These are phyloP conservation scores for Trichophyton rubrum DNA, from an alignment of 2,329 filamentous ascomycete species.

Conservation along the genomic window DNA sequence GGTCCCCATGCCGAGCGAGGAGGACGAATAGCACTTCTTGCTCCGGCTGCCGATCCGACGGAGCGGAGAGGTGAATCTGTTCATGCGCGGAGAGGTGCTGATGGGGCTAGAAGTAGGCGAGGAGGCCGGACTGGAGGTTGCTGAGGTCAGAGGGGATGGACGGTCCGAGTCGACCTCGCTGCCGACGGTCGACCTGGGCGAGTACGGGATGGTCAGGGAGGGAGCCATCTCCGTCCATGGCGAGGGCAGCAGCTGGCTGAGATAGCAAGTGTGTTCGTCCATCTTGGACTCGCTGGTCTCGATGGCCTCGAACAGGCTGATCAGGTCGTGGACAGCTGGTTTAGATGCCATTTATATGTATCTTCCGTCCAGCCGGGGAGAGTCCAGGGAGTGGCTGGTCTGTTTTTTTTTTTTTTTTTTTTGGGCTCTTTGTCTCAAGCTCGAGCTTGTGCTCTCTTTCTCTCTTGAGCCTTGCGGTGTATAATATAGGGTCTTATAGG, in stretches of 20 bases:
- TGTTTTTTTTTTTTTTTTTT: too few species aligned
- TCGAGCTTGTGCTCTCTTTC: background rate
- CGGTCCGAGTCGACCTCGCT: conserved; percentile 13
- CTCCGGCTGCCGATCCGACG: conserved; percentile 15
- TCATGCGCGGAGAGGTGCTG: conserved; percentile 16
- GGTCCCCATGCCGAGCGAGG: conserved; percentile 21
- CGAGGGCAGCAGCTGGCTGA: conserved; percentile 13
- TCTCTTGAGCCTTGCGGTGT: background rate
- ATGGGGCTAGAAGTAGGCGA: conserved; percentile 21
- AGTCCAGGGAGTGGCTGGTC: background rate
- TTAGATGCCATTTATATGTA: conserved; percentile 6
- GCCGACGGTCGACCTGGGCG: conserved; percentile 15
- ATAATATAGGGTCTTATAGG: background rate
- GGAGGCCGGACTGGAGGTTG: conserved; percentile 20
- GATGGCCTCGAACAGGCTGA: conserved; percentile 16
- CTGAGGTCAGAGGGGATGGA: conserved; percentile 20
- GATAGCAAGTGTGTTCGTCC: conserved; percentile 5
- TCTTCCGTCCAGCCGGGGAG: too few species aligned
- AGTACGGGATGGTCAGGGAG: conserved; percentile 23
- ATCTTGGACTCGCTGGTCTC: conserved; percentile 10
- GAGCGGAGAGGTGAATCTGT: conserved; percentile 16
- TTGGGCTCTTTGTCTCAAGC: background rate
- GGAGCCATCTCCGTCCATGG: conserved; percentile 21
- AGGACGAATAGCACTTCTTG: conserved; percentile 21
- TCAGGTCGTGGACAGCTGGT: conserved; percentile 14